phyloP scores from a whole-genome alignment of 208 protist genomes.

The Entamoeba histolytica region DNA sequence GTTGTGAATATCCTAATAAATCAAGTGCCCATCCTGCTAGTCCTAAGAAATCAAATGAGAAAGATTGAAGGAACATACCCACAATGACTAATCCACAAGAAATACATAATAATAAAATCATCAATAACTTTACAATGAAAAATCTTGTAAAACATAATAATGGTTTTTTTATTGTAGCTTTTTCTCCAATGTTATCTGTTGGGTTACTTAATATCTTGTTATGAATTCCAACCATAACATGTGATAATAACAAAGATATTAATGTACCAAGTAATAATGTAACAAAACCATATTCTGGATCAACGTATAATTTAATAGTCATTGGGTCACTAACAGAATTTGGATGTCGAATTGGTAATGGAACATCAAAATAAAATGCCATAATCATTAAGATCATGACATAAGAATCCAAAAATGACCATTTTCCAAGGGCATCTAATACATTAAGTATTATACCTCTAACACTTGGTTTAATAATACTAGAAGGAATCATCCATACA shows the following conservation, averaged over 20 bases:
- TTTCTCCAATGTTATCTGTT: background rate
- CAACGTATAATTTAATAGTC: constrained; percentile 20
- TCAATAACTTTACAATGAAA: background rate
- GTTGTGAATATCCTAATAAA: background rate
- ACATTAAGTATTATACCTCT: background rate
- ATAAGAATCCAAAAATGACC: constrained; percentile 65
- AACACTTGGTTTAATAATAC: constrained; percentile 34
- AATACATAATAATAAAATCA: background rate
- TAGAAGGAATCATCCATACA: constrained; percentile 41
- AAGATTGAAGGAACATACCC: background rate
- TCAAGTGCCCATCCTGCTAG: background rate
- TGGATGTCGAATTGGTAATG: background rate
- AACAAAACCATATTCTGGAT: constrained; percentile 28
- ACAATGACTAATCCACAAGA: background rate
- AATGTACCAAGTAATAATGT: constrained; percentile 33
- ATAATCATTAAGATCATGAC: constrained; percentile 66
- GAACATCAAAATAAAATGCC: constrained; percentile 8
- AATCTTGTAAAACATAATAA: background rate
- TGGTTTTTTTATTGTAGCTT: background rate
- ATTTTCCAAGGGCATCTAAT: constrained; percentile 45
- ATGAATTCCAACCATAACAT: constrained; percentile 29
- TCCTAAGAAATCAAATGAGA: background rate
- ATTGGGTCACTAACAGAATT: background rate
- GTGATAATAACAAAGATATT: constrained; percentile 23
- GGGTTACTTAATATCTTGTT: background rate